Conservation (phyloP, 768 basidiomycete genomes). For the Mycena kentingensis region DNA sequence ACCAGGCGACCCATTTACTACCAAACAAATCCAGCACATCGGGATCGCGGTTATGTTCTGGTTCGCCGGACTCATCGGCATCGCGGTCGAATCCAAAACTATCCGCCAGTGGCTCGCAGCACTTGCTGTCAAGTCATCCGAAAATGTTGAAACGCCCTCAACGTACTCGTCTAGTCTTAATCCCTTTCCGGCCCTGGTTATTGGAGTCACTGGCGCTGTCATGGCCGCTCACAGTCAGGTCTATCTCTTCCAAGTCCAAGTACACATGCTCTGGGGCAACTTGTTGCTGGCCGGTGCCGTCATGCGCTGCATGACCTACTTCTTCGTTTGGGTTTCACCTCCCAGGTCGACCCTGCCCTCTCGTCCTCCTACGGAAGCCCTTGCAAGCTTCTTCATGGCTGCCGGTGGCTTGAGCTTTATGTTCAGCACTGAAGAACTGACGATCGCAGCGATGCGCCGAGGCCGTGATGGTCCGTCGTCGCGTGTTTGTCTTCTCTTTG, state of each 20-base stretch:
- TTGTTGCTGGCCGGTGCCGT: constrained; percentile 77
- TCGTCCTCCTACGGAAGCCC: constrained; percentile 89
- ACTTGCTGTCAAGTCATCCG: constrained; percentile 45
- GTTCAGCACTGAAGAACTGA: constrained; percentile 86
- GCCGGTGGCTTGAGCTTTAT: constrained; percentile 91
- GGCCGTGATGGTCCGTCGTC: constrained; percentile 72
- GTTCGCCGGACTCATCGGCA: constrained; percentile 87
- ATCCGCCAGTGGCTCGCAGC: constrained; percentile 75
- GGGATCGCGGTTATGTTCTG: constrained; percentile 96
- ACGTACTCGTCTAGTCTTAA: constrained; percentile 83
- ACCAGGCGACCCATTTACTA: constrained; percentile 80
- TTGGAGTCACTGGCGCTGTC: constrained; percentile 90
- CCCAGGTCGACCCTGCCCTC: constrained; percentile 85
- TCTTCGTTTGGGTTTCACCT: constrained; percentile 89
- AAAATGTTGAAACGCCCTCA: constrained; percentile 62
- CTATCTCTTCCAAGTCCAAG: constrained; percentile 93
- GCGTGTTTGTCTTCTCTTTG: neutral
- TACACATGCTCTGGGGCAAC: constrained; percentile 91
- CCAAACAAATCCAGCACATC: constrained; percentile 93
- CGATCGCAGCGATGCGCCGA: constrained; percentile 87
- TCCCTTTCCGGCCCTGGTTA: constrained; percentile 89
- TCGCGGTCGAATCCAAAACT: constrained; percentile 81
- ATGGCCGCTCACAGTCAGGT: constrained; percentile 92
- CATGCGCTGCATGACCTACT: constrained; percentile 86
- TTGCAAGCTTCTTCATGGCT: constrained; percentile 84